These are phyloP conservation scores for Lagenidium giganteum DNA, from an alignment of 352 stramenopile species.

Conservation along the genomic window DNA sequence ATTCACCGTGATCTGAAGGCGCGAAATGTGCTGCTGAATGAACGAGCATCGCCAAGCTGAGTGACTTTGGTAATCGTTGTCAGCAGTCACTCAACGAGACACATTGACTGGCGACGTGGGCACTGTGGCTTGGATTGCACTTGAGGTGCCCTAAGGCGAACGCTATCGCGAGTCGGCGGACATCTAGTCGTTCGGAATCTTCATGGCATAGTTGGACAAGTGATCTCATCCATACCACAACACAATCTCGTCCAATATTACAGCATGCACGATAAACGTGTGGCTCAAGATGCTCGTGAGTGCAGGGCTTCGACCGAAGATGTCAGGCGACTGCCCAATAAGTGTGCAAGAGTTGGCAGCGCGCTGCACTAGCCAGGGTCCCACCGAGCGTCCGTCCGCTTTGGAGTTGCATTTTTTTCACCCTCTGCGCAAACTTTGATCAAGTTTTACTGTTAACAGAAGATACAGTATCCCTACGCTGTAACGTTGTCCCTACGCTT, in stretches of 20 bases:
- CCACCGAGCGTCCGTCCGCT: constrained; percentile 6
- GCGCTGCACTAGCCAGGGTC: constrained; percentile 3
- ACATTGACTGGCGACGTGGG: constrained; percentile 18
- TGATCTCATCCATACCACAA: constrained; percentile 1
- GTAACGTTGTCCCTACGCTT: no score
- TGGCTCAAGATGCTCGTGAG: constrained; percentile 16
- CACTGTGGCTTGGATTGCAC: constrained; percentile 25
- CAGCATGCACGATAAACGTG: background rate
- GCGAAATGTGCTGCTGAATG: background rate
- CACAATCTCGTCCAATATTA: background rate
- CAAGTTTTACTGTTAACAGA: no score
- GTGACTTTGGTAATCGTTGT: constrained; percentile 20
- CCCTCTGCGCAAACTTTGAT: no score
- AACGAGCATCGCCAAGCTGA: constrained; percentile 10
- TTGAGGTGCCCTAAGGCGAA: constrained; percentile 18
- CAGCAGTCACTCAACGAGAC: constrained; percentile 7
- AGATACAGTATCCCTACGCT: no score
- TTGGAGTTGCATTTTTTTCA: constrained; percentile 14
- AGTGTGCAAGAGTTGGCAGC: constrained; percentile 1
- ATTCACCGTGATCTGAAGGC: constrained; percentile 2
- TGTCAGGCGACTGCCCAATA: constrained; percentile 1
- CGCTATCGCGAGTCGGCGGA: constrained; percentile 19
- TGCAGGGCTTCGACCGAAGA: constrained; percentile 5
- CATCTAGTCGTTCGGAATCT: constrained; percentile 25
- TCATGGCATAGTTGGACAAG: constrained; percentile 21